These are phyloP conservation scores for Cladosporium sp. DNA, from an alignment of 2,329 filamentous ascomycete genomes.

Conservation along the genomic window DNA sequence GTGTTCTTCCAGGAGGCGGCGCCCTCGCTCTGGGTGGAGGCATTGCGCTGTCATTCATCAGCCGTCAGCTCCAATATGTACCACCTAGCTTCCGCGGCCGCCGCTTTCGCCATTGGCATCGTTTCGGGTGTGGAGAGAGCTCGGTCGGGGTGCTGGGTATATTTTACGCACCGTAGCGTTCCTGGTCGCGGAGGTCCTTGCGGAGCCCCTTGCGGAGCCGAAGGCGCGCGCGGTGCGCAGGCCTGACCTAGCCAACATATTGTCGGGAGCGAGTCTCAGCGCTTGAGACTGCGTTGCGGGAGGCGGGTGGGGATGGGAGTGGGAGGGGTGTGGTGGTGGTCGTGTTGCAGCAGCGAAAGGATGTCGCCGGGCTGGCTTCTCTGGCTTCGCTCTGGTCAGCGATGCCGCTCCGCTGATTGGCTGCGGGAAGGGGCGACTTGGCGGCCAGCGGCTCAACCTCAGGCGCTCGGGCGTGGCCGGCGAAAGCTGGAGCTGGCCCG, in stretches of 20 bases:
- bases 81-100: slow-evolving; percentile 1
- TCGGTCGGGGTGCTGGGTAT: neutral
- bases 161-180: slow-evolving; percentile 39
- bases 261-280: slow-evolving; percentile 37
- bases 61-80: slow-evolving; percentile 19
- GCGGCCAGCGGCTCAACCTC: neutral
- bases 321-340: slow-evolving; percentile 10
- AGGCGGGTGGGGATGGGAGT: slow-evolving; percentile 13
- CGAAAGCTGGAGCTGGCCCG: too few relatives aligned
- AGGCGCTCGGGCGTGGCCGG: too few relatives aligned
- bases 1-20: slow-evolving; percentile 76
- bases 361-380: neutral
- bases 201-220: slow-evolving; percentile 79
- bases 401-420: neutral
- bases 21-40: slow-evolving; percentile 64
- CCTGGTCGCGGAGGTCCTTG: slow-evolving; percentile 53
- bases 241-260: slow-evolving; percentile 90
- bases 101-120: neutral
- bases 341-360: neutral
- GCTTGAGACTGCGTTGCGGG: slow-evolving; percentile 39
- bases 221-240: slow-evolving; percentile 82
- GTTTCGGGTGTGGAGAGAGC: neutral
- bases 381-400: neutral
- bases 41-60: slow-evolving; percentile 42
- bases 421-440: neutral